phyloP scores from a whole-genome alignment of 1,139 yeast species.

The Pichiaceae sp. region DNA sequence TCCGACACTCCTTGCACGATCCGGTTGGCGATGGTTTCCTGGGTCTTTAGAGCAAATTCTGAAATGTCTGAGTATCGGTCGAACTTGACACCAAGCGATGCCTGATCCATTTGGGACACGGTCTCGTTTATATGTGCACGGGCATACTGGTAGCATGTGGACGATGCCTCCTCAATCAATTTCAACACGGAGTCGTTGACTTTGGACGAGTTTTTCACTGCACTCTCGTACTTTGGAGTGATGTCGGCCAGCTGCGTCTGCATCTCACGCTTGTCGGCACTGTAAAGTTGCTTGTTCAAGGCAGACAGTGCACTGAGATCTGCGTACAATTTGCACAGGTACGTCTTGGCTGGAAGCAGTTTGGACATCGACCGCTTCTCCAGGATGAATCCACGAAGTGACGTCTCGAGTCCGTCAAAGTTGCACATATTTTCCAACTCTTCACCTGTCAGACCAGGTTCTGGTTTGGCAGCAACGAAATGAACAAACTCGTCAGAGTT shows the following conservation, averaged over 20 bases:
- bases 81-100: constrained; percentile 38
- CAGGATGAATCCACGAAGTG: constrained; percentile 76
- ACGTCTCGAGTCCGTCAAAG: constrained; percentile 77
- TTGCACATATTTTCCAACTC: constrained; percentile 29
- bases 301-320: constrained; percentile 59
- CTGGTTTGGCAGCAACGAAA: constrained; percentile 55
- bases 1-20: constrained; percentile 54
- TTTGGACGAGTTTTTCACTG: constrained; percentile 41
- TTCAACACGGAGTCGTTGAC: constrained; percentile 54
- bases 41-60: constrained; percentile 65
- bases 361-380: constrained; percentile 88
- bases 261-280: constrained; percentile 35
- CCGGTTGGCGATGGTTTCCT: constrained; percentile 55
- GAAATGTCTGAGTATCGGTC: constrained; percentile 58
- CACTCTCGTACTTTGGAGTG: constrained; percentile 56
- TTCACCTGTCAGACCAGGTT: constrained; percentile 22
- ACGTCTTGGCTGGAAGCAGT: constrained; percentile 86
- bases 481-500: constrained; percentile 89
- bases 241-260: constrained; percentile 42
- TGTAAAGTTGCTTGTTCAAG: constrained; percentile 51
- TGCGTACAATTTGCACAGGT: constrained; percentile 54
- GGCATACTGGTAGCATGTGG: constrained; percentile 54
- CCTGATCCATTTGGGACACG: constrained; percentile 39
- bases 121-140: constrained; percentile 44
- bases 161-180: constrained; percentile 53